A percentile compares a stretch with the other conserved stretches of the same genome.
These are phyloP conservation scores for Tremellales sp. DNA, from an alignment of 1,284 basidiomycete genomes.

Conservation along the genomic window DNA sequence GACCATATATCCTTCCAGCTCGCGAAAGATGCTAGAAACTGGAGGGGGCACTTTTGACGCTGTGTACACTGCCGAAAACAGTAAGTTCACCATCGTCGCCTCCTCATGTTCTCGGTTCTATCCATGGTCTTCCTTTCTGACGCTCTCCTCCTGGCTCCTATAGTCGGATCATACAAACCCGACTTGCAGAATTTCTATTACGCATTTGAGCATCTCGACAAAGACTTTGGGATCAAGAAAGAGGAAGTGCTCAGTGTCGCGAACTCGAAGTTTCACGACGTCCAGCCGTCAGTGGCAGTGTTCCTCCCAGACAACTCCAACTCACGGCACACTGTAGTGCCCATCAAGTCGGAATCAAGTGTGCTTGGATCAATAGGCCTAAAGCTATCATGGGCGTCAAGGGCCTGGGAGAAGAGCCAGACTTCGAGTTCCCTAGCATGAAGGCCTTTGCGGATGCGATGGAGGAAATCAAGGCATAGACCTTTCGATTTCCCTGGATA, in stretches of 20 bases:
- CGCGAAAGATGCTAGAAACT: constrained; percentile 30
- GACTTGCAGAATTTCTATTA: constrained; percentile 34
- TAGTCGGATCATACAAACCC: constrained; percentile 39
- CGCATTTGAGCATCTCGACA: constrained; percentile 22
- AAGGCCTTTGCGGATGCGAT: constrained; percentile 20
- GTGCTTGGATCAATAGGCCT: constrained; percentile 34
- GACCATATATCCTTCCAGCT: too few species aligned
- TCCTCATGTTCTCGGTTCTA: too few species aligned
- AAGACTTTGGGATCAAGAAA: constrained; percentile 24
- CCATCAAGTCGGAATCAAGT: constrained; percentile 28
- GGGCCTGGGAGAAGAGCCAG: constrained; percentile 10
- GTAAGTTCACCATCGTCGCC: too few species aligned
- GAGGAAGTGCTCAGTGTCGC: constrained; percentile 33
- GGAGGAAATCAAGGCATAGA: not conserved
- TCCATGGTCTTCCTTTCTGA: not conserved
- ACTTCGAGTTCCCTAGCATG: constrained; percentile 22
- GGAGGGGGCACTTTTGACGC: constrained; percentile 26
- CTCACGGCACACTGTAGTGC: constrained; percentile 18
- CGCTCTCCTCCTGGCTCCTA: not conserved
- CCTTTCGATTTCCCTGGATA: too few species aligned
- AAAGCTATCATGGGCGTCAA: constrained; percentile 21
- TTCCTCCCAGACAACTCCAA: not conserved
- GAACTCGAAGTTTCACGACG: constrained; percentile 32
- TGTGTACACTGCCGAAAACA: constrained; percentile 33
- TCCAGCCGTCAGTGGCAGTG: constrained; percentile 32